Evolutionary conservation across 805 yeast genomes (phyloP).

Genomic region (Saccharomycopsis schoenii): DNA sequence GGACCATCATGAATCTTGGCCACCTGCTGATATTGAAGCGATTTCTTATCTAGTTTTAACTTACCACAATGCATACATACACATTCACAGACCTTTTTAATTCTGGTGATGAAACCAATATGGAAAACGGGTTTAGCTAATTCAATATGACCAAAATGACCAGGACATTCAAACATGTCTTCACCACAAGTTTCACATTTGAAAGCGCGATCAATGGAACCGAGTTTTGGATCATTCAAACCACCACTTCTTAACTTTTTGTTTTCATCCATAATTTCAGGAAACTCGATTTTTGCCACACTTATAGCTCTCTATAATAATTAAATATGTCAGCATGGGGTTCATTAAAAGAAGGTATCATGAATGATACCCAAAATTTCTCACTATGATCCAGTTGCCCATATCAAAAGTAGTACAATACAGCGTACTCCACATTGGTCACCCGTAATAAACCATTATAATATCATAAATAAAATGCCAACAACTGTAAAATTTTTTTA

Average conservation of each 20-base stretch:
- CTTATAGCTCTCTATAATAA: slow-evolving; percentile 72
- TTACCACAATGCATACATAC: slow-evolving; percentile 99
- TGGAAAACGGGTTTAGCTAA: slow-evolving; percentile 98
- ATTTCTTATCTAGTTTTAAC: slow-evolving; percentile 69
- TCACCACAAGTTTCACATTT: slow-evolving; percentile 99
- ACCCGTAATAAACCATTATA: too few species aligned
- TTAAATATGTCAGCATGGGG: neutral
- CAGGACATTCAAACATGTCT: slow-evolving; percentile 98
- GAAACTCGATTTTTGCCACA: slow-evolving; percentile 95
- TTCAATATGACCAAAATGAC: slow-evolving; percentile 98
- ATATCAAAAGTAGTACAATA: neutral
- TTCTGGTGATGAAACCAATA: slow-evolving; percentile 87
- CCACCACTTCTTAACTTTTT: slow-evolving; percentile 97
- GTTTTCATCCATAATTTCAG: slow-evolving; percentile 99
- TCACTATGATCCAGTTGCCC: neutral
- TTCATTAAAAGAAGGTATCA: neutral
- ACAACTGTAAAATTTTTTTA: neutral
- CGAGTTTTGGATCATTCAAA: slow-evolving; percentile 91
- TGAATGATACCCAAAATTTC: neutral
- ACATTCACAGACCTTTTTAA: slow-evolving; percentile 91
- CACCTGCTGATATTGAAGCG: slow-evolving; percentile 70
- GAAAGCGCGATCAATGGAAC: slow-evolving; percentile 93
- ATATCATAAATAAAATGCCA: too few species aligned
- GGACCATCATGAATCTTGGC: slow-evolving; percentile 86
- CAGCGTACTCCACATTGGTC: too few species aligned